phyloP scores from a whole-genome alignment of 805 yeast species.

The Metschnikowia shivogae region DNA sequence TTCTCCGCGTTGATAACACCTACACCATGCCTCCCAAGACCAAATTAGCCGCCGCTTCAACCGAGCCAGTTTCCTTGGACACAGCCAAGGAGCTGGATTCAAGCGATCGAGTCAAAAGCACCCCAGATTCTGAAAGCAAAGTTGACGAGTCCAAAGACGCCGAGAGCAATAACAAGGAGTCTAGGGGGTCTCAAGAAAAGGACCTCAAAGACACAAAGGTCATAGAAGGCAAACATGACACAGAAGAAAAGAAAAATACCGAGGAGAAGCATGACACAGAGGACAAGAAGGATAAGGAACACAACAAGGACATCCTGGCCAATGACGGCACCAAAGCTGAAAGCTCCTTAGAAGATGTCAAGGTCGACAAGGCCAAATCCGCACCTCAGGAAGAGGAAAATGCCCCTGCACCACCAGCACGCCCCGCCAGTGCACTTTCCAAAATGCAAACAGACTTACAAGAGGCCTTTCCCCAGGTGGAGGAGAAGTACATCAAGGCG shows the following conservation, averaged over 20 bases:
- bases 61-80: conserved; percentile 33
- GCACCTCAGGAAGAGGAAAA: conserved; percentile 7
- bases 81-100: conserved; percentile 5
- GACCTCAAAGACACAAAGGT: background rate
- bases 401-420: conserved; percentile 39
- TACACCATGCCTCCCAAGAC: conserved; percentile 14
- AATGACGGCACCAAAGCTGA: background rate
- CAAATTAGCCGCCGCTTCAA: conserved; percentile 27
- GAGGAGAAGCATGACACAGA: background rate
- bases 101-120: background rate
- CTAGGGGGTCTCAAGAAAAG: background rate
- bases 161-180: background rate
- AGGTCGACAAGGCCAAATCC: background rate
- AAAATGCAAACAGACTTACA: conserved; percentile 55
- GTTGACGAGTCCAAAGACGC: conserved; percentile 1
- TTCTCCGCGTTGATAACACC: background rate
- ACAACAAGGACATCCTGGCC: background rate
- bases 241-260: background rate
- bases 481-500: conserved; percentile 67
- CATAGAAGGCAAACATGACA: background rate
- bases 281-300: background rate
- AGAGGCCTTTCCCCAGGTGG: conserved; percentile 84
- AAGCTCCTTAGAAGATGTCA: background rate
- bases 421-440: conserved; percentile 61
- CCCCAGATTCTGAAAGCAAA: conserved; percentile 4